phyloP scores from a whole-genome alignment of 495 filamentous ascomycete species.

The Neurospora sp. region DNA sequence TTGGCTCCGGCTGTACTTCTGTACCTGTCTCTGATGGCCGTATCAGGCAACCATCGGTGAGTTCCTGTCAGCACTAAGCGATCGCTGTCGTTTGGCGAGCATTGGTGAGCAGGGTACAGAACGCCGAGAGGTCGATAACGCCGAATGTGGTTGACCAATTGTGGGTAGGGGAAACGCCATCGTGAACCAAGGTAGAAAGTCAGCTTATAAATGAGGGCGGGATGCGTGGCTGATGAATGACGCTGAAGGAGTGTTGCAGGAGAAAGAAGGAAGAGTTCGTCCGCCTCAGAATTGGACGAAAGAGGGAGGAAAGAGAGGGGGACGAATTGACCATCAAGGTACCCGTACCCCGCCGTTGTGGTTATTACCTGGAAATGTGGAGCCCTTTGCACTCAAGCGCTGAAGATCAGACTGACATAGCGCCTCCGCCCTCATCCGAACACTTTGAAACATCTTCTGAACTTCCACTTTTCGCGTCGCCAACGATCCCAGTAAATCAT shows the following conservation, averaged over 20 bases:
- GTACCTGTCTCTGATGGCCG: not conserved
- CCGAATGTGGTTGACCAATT: not conserved
- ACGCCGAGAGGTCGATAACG: not conserved
- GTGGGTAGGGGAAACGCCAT: not conserved
- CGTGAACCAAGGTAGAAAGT: not conserved
- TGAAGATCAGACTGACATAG: not conserved
- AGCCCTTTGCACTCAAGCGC: not conserved
- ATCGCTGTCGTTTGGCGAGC: not conserved
- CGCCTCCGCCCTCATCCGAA: not conserved
- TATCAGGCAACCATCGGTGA: not conserved
- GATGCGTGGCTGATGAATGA: not conserved
- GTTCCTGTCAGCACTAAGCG: not conserved
- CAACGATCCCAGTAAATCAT: no score
- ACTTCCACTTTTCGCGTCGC: not conserved
- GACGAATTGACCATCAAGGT: not conserved
- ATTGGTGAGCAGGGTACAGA: not conserved
- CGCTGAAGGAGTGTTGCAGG: not conserved
- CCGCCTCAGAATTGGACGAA: not conserved
- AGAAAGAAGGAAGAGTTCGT: not conserved
- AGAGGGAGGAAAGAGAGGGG: not conserved
- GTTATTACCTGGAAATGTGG: no score
- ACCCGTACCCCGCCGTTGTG: not conserved
- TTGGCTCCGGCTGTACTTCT: not conserved
- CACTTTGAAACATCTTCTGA: no score
- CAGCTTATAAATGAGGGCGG: not conserved